phyloP scores from a whole-genome alignment of 441 rosid species.

The Adansonia rubrostipa region DNA sequence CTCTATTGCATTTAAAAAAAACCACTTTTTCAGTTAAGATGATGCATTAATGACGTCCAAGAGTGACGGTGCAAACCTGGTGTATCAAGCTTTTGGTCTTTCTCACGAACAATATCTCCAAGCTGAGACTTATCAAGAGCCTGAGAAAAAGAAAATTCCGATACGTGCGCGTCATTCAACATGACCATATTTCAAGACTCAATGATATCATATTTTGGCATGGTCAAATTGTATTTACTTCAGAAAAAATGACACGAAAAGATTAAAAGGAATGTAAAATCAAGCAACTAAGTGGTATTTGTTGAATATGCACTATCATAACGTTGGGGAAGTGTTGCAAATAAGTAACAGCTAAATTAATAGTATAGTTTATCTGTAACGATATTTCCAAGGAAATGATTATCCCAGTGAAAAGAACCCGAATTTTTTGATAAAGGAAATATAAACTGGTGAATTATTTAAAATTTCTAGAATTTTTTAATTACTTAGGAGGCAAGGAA shows the following conservation, averaged over 20 bases:
- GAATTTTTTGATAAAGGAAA: background rate
- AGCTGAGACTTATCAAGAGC: constrained; percentile 98
- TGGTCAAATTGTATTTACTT: background rate
- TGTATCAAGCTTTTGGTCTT: constrained; percentile 87
- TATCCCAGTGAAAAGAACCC: background rate
- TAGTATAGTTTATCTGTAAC: background rate
- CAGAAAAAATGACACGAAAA: background rate
- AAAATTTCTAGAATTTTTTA: background rate
- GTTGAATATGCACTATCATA: no score
- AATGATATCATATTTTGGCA: constrained; percentile 9
- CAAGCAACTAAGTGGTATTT: background rate
- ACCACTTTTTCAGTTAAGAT: background rate
- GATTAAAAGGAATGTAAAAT: background rate
- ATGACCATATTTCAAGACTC: constrained; percentile 17
- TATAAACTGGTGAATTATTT: background rate
- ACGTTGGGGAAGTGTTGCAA: background rate
- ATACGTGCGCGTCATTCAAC: background rate
- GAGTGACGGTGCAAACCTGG: constrained; percentile 56
- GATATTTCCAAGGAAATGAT: background rate
- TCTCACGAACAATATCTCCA: constrained; percentile 79
- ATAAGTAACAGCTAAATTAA: background rate
- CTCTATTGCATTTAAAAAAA: background rate
- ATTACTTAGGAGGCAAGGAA: background rate
- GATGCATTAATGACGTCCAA: constrained; percentile 15
- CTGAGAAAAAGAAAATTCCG: constrained; percentile 45